Evolutionary conservation across 805 yeast species (phyloP), one percentile per base, ranked within the genome.

Genomic region (Metschnikowia henanensis): DNA sequence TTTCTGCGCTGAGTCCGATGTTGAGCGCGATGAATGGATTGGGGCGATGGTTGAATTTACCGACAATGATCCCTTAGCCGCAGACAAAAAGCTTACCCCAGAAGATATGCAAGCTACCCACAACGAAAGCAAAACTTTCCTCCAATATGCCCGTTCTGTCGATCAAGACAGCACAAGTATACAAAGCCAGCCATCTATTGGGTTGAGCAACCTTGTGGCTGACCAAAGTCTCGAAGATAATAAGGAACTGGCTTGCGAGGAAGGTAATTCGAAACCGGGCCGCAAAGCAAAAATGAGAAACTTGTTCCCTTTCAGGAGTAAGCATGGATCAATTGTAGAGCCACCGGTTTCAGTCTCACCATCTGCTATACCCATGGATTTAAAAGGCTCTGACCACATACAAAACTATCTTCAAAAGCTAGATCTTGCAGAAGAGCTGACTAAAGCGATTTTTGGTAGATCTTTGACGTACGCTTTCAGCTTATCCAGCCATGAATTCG

Each of bases 1-100:
- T 39, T 76, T 89, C 41, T 87, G 95, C 62, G 84, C 94, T 2
- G 95, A 90, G 59, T 80, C 84, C 7, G 84, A 84, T 35, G 75
- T 72, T 21, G 96, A 89, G 57, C 74, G 92, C 44, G 91, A 84
- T 55, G 67, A 67, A 8, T 87, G 95, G 94, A 77, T 86, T 7
- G 72, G 76, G 18, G 52, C 61, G 1, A 60, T 72, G 55, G 60
- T 72, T 10, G 72, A 68, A 38, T 61, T 57, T 37, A 59, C 61
- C 21, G 68, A 65, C 20, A 50, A 52, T 16, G 56, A 52, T 29
- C 52, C 52, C 2, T 39, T 41, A 9, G 9, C 22, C 19, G 39
- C 26, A 8, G 32, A 30, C 18, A 35, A 29, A 23, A 15, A 12
- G 17, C 20, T 22, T 12, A 15, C 19, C 33, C 9, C 19, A 18